These are phyloP conservation scores for Boletus rubroflammeus DNA, from an alignment of 768 basidiomycete genomes.

Conservation along the genomic window DNA sequence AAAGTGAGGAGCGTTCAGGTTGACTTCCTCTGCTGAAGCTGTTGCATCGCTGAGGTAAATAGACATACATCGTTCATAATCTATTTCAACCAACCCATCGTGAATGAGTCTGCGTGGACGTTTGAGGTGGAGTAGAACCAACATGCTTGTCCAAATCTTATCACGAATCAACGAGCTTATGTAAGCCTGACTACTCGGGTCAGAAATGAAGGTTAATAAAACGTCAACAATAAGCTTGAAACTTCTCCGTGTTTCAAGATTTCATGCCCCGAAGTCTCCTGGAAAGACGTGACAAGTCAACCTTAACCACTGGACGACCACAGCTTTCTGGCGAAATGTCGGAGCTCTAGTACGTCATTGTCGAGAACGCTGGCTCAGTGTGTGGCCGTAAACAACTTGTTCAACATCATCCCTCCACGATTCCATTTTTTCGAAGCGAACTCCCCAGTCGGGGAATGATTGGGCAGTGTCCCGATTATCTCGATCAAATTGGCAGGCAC, in stretches of 20 bases:
- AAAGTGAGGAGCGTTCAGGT: conserved; percentile 54
- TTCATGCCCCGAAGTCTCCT: conserved; percentile 21
- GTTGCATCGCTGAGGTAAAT: conserved; percentile 12
- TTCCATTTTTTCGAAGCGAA: conserved; percentile 21
- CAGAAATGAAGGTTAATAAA: conserved; percentile 6
- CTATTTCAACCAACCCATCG: conserved; percentile 26
- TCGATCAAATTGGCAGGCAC: conserved; percentile 6
- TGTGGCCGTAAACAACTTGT: not conserved
- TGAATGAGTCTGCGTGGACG: conserved; percentile 2
- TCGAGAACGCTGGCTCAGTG: conserved; percentile 13
- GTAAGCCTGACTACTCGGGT: conserved; percentile 13
- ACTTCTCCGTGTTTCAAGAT: conserved; percentile 26
- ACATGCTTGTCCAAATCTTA: conserved; percentile 14
- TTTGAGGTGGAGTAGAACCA: not conserved
- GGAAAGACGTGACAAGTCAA: conserved; percentile 4
- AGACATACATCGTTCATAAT: not conserved
- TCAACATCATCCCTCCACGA: not conserved
- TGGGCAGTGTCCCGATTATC: conserved; percentile 6
- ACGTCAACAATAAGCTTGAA: conserved; percentile 24
- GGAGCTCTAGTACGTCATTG: conserved; percentile 22
- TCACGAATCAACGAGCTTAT: conserved; percentile 16
- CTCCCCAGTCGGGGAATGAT: not conserved
- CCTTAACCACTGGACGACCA: conserved; percentile 1
- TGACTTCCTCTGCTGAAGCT: conserved; percentile 59
- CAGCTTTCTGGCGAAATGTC: not conserved